A percentile compares a stretch with the other conserved stretches of the same genome.
Conservation (phyloP, 768 basidiomycete species). For the Hysterangium stoloniferum region DNA sequence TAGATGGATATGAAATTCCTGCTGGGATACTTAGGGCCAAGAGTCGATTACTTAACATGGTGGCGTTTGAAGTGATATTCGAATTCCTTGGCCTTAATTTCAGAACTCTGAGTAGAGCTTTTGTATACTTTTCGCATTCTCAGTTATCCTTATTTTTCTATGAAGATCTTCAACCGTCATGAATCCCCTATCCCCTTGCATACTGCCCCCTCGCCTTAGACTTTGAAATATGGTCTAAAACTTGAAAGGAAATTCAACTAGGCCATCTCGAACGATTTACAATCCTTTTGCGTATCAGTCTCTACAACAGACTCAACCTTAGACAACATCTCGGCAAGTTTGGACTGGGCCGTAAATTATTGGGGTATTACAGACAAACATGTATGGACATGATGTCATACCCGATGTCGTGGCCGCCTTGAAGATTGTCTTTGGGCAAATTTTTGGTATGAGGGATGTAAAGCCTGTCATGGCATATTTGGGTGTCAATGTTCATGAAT, state of each 20-base stretch:
- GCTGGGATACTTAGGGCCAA: constrained; percentile 67
- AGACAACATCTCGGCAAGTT: constrained; percentile 67
- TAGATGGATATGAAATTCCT: constrained; percentile 86
- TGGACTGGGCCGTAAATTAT: constrained; percentile 59
- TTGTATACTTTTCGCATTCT: not conserved
- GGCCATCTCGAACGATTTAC: constrained; percentile 77
- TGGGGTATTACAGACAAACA: constrained; percentile 76
- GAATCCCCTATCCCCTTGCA: constrained; percentile 71
- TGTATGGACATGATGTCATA: constrained; percentile 54
- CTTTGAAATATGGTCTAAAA: constrained; percentile 82
- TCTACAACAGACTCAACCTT: constrained; percentile 70
- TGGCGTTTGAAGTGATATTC: constrained; percentile 75
- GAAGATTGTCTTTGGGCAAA: constrained; percentile 48
- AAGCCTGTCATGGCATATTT: constrained; percentile 84
- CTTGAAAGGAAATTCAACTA: constrained; percentile 63
- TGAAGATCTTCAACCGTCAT: constrained; percentile 77
- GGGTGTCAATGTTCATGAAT: constrained; percentile 67
- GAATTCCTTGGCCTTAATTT: constrained; percentile 84
- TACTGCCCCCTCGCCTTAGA: constrained; percentile 82
- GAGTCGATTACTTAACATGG: constrained; percentile 66
- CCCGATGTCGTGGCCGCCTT: constrained; percentile 52
- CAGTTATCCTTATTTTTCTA: not conserved
- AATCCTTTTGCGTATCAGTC: constrained; percentile 63
- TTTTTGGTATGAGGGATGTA: constrained; percentile 71
- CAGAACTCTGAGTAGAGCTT: constrained; percentile 73